A percentile compares a stretch with the other conserved stretches of the same genome.
phyloP scores from a whole-genome alignment of 148 eudicot genomes.

The Vaccinium macrocarpon region DNA sequence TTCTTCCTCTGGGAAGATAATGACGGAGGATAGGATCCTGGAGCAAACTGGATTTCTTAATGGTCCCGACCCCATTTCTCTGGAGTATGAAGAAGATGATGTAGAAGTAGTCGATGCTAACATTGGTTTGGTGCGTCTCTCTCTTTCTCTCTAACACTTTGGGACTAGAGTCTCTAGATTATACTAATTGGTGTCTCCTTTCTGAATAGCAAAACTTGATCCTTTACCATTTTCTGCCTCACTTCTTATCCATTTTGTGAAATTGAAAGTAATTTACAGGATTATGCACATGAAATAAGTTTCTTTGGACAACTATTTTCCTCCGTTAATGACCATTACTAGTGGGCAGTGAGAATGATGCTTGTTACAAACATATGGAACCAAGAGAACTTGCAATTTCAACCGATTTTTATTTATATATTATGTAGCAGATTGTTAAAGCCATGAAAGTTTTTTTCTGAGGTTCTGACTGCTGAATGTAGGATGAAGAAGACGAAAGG shows the following conservation, averaged over 20 bases:
- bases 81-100: conserved; percentile 20
- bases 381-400: neutral
- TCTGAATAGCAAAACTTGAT: neutral
- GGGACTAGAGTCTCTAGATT: neutral
- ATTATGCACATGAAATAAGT: neutral
- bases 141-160: neutral
- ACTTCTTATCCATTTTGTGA: neutral
- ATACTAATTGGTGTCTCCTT: neutral
- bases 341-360: neutral
- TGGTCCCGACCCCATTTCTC: conserved; percentile 22
- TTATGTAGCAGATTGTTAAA: neutral
- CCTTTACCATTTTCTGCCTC: neutral
- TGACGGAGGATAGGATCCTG: conserved; percentile 50
- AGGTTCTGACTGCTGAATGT: conserved; percentile 19
- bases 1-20: conserved; percentile 43
- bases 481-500: conserved; percentile 40
- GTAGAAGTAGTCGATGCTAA: conserved; percentile 15
- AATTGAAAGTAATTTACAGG: neutral
- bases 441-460: conserved; percentile 11
- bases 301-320: neutral
- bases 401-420: neutral
- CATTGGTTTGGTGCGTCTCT: conserved; percentile 17
- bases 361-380: neutral
- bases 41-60: conserved; percentile 36
- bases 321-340: neutral